Percentiles rank a stretch among this genome's conserved stretches.
These are phyloP conservation scores for Castanopsis chinensis DNA, from an alignment of 306 rosid genomes.

Conservation along the genomic window DNA sequence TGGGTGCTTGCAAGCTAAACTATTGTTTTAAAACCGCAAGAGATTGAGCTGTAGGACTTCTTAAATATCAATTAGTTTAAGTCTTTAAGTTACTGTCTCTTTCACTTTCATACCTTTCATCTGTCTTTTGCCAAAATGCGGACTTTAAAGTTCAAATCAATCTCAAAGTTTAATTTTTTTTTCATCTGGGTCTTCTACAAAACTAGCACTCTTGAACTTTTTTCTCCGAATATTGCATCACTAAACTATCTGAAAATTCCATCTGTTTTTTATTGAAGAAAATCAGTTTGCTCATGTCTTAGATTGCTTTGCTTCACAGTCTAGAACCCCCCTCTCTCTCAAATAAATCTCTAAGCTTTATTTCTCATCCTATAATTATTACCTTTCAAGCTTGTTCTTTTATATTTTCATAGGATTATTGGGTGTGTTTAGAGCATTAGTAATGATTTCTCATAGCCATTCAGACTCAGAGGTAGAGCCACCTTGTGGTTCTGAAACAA, in stretches of 20 bases:
- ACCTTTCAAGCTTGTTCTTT: neutral
- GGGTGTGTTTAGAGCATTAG: neutral
- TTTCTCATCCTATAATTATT: neutral
- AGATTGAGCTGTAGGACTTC: too few relatives aligned
- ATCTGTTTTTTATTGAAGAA: neutral
- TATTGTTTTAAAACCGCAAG: too few relatives aligned
- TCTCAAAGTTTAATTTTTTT: neutral
- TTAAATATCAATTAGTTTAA: too few relatives aligned
- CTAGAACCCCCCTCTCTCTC: neutral
- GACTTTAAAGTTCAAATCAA: neutral
- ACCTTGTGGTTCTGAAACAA: constrained; percentile 25
- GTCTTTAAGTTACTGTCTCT: too few relatives aligned
- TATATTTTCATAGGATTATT: constrained; percentile 17
- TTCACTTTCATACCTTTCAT: too few relatives aligned
- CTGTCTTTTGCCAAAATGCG: too few relatives aligned
- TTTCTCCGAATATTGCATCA: neutral
- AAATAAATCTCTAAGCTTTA: neutral
- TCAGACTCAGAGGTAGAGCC: constrained; percentile 17
- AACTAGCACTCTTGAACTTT: neutral
- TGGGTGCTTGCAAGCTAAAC: too few relatives aligned
- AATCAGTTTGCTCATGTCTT: neutral
- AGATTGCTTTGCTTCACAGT: neutral
- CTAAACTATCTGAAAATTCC: neutral
- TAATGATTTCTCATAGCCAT: constrained; percentile 30
- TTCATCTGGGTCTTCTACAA: constrained; percentile 2